Conservation (phyloP, 495 filamentous ascomycete genomes). For the Neurospora pannonica region DNA sequence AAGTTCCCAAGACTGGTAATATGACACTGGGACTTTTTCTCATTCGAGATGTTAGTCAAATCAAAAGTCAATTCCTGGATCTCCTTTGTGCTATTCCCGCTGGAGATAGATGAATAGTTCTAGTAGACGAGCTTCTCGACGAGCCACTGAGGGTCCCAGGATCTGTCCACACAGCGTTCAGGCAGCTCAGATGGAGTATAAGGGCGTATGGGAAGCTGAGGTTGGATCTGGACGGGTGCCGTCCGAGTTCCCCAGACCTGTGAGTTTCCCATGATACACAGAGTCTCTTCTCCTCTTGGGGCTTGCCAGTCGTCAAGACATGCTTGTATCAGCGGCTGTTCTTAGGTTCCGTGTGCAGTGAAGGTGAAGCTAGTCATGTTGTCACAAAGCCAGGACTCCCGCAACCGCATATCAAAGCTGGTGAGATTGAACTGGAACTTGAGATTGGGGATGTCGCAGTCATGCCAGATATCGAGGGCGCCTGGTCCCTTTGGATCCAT, state of each 20-base stretch:
- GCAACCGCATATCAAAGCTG: conserved; percentile 7
- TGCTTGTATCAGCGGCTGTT: conserved; percentile 10
- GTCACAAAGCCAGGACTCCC: conserved; percentile 10
- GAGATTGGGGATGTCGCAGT: conserved; percentile 12
- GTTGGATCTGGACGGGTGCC: conserved; percentile 10
- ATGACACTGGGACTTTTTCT: conserved; percentile 3
- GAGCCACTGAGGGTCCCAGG: conserved; percentile 11
- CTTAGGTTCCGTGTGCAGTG: conserved; percentile 8
- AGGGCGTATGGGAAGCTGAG: conserved; percentile 13
- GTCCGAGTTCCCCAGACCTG: conserved; percentile 12
- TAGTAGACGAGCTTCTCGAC: conserved; percentile 9
- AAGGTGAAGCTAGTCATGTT: conserved; percentile 9
- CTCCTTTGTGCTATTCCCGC: not conserved
- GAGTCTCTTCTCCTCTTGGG: conserved; percentile 8
- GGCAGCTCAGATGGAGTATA: conserved; percentile 10
- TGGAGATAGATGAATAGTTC: not conserved
- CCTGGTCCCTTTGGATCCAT: conserved; percentile 3
- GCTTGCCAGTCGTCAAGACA: conserved; percentile 12
- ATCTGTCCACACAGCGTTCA: conserved; percentile 9
- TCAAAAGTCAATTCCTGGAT: conserved; percentile 8
- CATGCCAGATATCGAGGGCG: conserved; percentile 10
- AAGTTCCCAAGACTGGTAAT: not conserved
- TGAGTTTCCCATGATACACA: conserved; percentile 17
- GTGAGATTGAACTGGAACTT: conserved; percentile 14
- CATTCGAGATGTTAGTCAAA: conserved; percentile 9